Conservation (phyloP, 176 grass and related monocot species). For the Leersia perrieri region DNA sequence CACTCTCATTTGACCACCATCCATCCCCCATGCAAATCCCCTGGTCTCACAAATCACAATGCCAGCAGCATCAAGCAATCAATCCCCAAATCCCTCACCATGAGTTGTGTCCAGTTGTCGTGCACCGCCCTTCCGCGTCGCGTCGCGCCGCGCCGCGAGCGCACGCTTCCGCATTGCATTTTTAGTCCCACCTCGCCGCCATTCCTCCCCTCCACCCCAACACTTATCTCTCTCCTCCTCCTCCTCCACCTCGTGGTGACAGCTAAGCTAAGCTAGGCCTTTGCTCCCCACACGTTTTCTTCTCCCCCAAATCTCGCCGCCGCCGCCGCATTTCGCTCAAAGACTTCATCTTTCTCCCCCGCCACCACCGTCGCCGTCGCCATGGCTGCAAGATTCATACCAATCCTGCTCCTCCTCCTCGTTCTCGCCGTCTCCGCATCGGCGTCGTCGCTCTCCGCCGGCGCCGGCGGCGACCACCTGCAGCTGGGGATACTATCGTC, state of each 20-base stretch:
- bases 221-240: not conserved
- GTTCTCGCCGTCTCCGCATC: slow-evolving; percentile 3
- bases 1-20: not conserved
- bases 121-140: slow-evolving; percentile 2
- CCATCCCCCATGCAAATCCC: too few relatives aligned
- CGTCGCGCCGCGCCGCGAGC: too few relatives aligned
- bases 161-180: not conserved
- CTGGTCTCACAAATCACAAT: too few relatives aligned
- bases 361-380: not conserved
- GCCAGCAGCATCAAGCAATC: not conserved
- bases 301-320: not conserved
- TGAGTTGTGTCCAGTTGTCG: slow-evolving; percentile 28
- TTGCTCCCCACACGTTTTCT: slow-evolving; percentile 9
- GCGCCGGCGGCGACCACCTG: slow-evolving; percentile 26
- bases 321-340: not conserved
- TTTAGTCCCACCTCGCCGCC: slow-evolving; percentile 14
- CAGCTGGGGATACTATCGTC: slow-evolving; percentile 30
- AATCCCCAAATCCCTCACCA: not conserved
- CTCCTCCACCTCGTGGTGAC: slow-evolving; percentile 4
- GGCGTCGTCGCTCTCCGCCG: not conserved
- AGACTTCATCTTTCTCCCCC: not conserved
- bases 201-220: not conserved
- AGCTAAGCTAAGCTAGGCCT: not conserved
- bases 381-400: slow-evolving; percentile 41
- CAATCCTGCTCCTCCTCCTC: not conserved